Base-by-base conservation (phyloP, 2,329 filamentous ascomycete species). In the Clarireedia paspali region DNA sequence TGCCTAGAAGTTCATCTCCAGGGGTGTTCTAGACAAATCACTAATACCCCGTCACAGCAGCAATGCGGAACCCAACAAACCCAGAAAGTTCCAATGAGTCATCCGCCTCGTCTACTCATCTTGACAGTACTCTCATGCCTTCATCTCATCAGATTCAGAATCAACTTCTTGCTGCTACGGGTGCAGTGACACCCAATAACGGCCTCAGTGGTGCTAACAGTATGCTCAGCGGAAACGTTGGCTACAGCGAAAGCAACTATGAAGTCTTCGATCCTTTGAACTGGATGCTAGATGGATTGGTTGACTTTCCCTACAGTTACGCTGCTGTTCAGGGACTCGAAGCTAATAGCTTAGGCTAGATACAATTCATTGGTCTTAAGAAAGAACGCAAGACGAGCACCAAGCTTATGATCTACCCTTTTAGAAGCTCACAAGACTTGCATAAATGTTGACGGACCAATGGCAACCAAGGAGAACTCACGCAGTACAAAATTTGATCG, bases 231-330 rank as follows among this genome's bases (percentile, higher is more conserved):
- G 58, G 58, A 24, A 54, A 51, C 30, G 73, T 74, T 30, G 77
- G 78, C 63, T 86, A 88, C 60, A 78, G 81, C 62, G 80, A 88
- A 55, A 81, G 82, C 9, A 87, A 84, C 64, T 91, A 91, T 70
- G 89, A 95, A 70, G 89, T 95, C 59, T 96, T 95, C 67, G 91
- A 96, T 71, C 89, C 91, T 1, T 79, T 96, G 65, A 89, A 92
- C 70, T 96, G 91, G 91, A 90, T 95, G 77, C 75, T 96, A 58
- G 91, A 96, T 70, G 89, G 89, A 14, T 77, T 92, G 36, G 77
- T 94, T 58, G 88, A 91, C 68, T 87, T 92, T 68, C 89, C 88
- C 61, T 91, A 86, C 67, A 79, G 77, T 10, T 85, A 81, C 64
- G 75, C 78, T 39, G 81, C 85, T 59, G 68, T 76, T 56, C 73